Base-by-base conservation (phyloP, 768 basidiomycete species). In the Agrocybe pediades region DNA sequence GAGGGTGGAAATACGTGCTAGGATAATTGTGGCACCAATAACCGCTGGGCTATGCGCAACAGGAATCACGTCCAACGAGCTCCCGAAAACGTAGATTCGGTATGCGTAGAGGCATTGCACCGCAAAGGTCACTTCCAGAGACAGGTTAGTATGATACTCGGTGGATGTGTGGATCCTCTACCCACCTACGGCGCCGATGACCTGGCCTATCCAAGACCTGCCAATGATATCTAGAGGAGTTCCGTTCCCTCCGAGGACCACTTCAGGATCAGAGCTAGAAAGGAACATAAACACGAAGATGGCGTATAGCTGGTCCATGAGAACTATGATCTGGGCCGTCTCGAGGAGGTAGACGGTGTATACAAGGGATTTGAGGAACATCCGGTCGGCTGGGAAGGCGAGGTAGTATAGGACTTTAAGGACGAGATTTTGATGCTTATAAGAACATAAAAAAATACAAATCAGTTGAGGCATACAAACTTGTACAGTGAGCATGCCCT, bases 301-400 rank as follows among this genome's bases (percentile, higher is more conserved):
- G 23, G 50, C 33, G 17, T 46, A 60, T 8, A 47, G 20, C 2
- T 36, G 33, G 49, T 52, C 21, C 8, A 41, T 1, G 52, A 29
- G 17, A 54, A 60, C 24, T 26, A 57, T 43, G 4, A 46, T 54
- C 25, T 60, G 55, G 6, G 48, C 30, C 2, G 56, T 9, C 21
- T 60, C 59, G 1, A 60, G 17, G 23, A 41, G 6, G 23, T 51
- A 60, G 11, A 60, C 59, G 17, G n/a, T 16, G 24, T 57, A 57
- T 1, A 56, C 59, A n/a, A 57, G 41, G 6, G 49, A 9, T 20
- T 57, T 57, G 8, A 24, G 41, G 13, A 43, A 41, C 9, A 46
- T 24, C 1, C 52, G 30, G 19, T 60, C 55, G 1, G 42, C 30
- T 11, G 59, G 46, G 33, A 60, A 60, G 6, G 55, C 55, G 17